Base-by-base conservation (phyloP, 495 filamentous ascomycete genomes). In the Hamigera avellanea region DNA sequence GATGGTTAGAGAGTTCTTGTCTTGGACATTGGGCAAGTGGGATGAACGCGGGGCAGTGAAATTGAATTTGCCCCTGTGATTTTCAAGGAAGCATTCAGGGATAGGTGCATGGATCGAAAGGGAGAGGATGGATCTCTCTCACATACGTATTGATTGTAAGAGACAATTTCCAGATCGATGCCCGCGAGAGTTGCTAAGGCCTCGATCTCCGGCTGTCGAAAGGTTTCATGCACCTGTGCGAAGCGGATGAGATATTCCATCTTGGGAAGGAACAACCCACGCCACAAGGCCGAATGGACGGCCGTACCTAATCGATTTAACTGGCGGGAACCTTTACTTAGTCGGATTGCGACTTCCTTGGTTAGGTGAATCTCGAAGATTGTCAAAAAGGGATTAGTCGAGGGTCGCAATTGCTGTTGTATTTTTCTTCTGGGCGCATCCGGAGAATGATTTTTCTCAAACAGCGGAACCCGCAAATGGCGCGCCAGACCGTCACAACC, bases 241-340 rank as follows among this genome's bases (percentile, higher is more conserved):
- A 96, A 86, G 42, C 89, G 81, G 40, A 99, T 78, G 31, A 99
- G 73, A 47, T 81, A 96, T 39, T 91, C 76, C 74, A 85, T 80
- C 32, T 13, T 41, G 17, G 4, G 4, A 9, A 9, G 5, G 4
- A 4, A 5, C 21, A 23, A 4, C 21, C 21, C 21, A 23, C 9
- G 9, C 21, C 21, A 23, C 21, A 23, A 49, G 21, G 21, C 21
- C 21, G 9, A 23, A 23, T 23, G 21, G n/a, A n/a, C n/a, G n/a
- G n/a, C n/a, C n/a, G n/a, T n/a, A n/a, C n/a, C n/a, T n/a, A n/a
- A n/a, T n/a, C n/a, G n/a, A n/a, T n/a, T n/a, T n/a, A n/a, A n/a
- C n/a, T n/a, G n/a, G n/a, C n/a, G n/a, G n/a, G n/a, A n/a, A n/a
- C n/a, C n/a, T n/a, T n/a, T n/a, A n/a, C n/a, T n/a, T n/a, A n/a